These are phyloP conservation scores for Lachnellula cervina DNA, from an alignment of 2,329 filamentous ascomycete species.

Conservation along the genomic window DNA sequence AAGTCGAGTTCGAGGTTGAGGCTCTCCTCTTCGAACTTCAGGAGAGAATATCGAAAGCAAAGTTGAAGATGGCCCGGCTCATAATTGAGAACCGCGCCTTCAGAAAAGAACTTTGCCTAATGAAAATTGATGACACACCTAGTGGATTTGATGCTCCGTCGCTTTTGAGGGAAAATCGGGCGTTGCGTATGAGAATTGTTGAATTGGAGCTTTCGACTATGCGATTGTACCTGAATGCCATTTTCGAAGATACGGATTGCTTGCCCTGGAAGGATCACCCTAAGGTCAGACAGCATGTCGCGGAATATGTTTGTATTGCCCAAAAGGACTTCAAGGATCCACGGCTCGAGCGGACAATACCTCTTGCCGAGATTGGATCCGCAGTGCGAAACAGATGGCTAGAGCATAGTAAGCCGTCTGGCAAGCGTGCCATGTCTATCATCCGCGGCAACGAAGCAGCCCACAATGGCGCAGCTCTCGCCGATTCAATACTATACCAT, in stretches of 20 bases:
- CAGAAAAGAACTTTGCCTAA: background rate
- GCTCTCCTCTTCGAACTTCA: background rate
- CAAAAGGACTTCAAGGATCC: background rate
- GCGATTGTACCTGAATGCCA: background rate
- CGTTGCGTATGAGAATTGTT: background rate
- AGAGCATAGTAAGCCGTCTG: background rate
- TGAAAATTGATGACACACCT: background rate
- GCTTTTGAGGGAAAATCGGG: background rate
- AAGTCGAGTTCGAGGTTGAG: background rate
- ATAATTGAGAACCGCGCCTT: background rate
- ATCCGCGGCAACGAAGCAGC: background rate
- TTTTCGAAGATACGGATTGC: background rate
- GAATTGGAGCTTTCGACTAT: background rate
- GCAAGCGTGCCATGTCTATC: background rate
- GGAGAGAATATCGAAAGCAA: background rate
- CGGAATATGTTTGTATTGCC: background rate
- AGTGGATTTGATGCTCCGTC: too few relatives aligned
- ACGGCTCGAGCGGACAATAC: background rate
- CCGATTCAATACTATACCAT: background rate
- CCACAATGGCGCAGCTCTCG: background rate
- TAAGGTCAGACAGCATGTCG: background rate
- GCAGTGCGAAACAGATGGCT: background rate
- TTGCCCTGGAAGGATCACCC: background rate
- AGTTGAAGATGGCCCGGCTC: background rate
- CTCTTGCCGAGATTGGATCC: background rate